Evolutionary conservation across 2,329 filamentous ascomycete species (phyloP), one percentile per base, ranked within the genome.

Genomic region (Neofusicoccum laricinum): DNA sequence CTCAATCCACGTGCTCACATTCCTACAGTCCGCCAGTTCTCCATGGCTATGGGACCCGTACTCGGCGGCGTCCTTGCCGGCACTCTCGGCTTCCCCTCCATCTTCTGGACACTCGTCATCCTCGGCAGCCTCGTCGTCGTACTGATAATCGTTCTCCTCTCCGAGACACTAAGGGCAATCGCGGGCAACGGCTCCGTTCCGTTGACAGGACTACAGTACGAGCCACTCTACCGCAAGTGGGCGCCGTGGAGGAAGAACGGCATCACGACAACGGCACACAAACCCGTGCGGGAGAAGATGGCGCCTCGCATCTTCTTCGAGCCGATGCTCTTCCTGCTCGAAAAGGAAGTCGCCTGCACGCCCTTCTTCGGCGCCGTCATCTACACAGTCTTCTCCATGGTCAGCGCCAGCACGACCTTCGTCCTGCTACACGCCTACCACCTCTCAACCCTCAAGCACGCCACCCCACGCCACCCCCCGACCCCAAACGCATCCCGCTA

Each of bases 351-450:
- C 0, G 73, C 78, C 0, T 77, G 78, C 0, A 78, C 82, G 5
- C 79, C 84, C 34, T 3, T 80, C 15, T 85, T 82, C 59, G 75
- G 84, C 3, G 80, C 80, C 0, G 69, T 84, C 2, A 81, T 84
- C 71, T 86, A 85, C 64, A 77, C 82, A 0, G 79, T 83, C 7
- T 86, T 82, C 81, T 82, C 85, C 64, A 85, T 85, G 81, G 81
- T 78, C 67, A 84, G 84, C 64, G 84, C 84, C 0, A 80, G 79
- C 40, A 82, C 84, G 77, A 82, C 84, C 0, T 78, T 78, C 0
- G 75, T 85, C 0, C 83, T 85, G 67, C 68, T 80, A 38, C 65
- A 69, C 0, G 69, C 67, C 3, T 85, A 85, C 64, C 73, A 73
- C 7, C 73, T 84, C 0, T 70, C 64, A 4, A 79, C 81, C 63